These are phyloP conservation scores for Botrytis squamosa DNA, from an alignment of 2,329 filamentous ascomycete species.

Conservation along the genomic window DNA sequence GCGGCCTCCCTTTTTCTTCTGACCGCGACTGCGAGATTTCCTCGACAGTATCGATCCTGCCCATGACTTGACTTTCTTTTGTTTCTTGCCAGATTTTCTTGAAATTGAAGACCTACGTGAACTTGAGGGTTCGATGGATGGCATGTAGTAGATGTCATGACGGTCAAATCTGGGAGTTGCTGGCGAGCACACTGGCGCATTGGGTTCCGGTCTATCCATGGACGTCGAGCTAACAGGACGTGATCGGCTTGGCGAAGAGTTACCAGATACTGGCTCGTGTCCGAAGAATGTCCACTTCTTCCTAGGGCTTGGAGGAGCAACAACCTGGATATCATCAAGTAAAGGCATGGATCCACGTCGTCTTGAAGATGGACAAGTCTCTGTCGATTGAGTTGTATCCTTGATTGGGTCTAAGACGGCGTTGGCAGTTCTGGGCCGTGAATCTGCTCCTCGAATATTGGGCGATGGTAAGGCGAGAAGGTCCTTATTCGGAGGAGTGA, in stretches of 20 bases:
- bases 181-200: constrained; percentile 20
- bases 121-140: constrained; percentile 29
- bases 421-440: constrained; percentile 68
- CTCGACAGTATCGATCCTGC: constrained; percentile 51
- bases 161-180: constrained; percentile 11
- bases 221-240: constrained; percentile 45
- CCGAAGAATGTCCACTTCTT: constrained; percentile 41
- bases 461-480: constrained; percentile 41
- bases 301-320: constrained; percentile 39
- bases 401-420: constrained; percentile 54
- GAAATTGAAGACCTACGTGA: constrained; percentile 36
- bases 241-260: constrained; percentile 47
- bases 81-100: constrained; percentile 48
- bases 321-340: constrained; percentile 42
- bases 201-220: constrained; percentile 38
- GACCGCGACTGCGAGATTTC: constrained; percentile 47
- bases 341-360: constrained; percentile 61
- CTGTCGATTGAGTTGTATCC: constrained; percentile 42
- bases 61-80: constrained; percentile 72
- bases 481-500: constrained; percentile 41
- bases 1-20: constrained; percentile 44
- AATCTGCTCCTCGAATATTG: constrained; percentile 46
- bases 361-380: constrained; percentile 28
- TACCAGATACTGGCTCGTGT: constrained; percentile 36
- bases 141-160: constrained; percentile 30